A percentile compares a stretch with the other conserved stretches of the same genome.
phyloP scores from a whole-genome alignment of 2,329 filamentous ascomycete genomes.

The Cyphellophora europaea region DNA sequence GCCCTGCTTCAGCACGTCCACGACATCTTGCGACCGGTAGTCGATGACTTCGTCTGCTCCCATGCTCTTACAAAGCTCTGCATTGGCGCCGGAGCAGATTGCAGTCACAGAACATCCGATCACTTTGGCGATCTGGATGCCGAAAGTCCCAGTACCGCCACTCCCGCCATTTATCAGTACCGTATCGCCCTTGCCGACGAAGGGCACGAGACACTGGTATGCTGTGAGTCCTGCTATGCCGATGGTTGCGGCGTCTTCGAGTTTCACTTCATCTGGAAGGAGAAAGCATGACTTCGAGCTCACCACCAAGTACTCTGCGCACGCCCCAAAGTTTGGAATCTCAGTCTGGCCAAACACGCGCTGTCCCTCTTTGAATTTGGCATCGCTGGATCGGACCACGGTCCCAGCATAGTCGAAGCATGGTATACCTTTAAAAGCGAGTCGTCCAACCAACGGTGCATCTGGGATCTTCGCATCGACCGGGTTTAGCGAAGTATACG shows the following conservation, averaged over 20 bases:
- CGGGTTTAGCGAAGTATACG: too few relatives aligned
- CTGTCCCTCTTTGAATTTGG: slow-evolving; percentile 30
- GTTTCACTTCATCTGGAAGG: slow-evolving; percentile 34
- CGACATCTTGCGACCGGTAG: slow-evolving; percentile 41
- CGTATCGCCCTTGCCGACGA: slow-evolving; percentile 40
- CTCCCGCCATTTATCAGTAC: slow-evolving; percentile 59
- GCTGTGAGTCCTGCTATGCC: slow-evolving; percentile 38
- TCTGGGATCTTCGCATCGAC: too few relatives aligned
- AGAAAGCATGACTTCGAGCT: slow-evolving; percentile 23
- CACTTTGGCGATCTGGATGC: slow-evolving; percentile 55
- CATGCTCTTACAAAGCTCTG: slow-evolving; percentile 45
- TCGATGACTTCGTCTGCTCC: slow-evolving; percentile 57
- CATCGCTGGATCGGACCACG: slow-evolving; percentile 24
- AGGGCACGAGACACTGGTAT: slow-evolving; percentile 37
- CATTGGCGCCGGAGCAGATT: slow-evolving; percentile 50
- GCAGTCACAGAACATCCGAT: slow-evolving; percentile 48
- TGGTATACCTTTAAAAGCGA: too few relatives aligned
- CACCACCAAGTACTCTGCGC: slow-evolving; percentile 35
- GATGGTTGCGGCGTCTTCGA: slow-evolving; percentile 27
- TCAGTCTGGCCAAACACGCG: slow-evolving; percentile 37
- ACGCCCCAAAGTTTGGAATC: slow-evolving; percentile 28
- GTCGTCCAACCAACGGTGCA: too few relatives aligned
- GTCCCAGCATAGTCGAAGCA: slow-evolving; percentile 42
- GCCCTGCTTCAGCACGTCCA: slow-evolving; percentile 23
- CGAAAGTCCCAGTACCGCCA: slow-evolving; percentile 52